Evolutionary conservation across 1,139 yeast species (phyloP), one percentile per base, ranked within the genome.

Genomic region (Saccharomycopsis phalli): DNA sequence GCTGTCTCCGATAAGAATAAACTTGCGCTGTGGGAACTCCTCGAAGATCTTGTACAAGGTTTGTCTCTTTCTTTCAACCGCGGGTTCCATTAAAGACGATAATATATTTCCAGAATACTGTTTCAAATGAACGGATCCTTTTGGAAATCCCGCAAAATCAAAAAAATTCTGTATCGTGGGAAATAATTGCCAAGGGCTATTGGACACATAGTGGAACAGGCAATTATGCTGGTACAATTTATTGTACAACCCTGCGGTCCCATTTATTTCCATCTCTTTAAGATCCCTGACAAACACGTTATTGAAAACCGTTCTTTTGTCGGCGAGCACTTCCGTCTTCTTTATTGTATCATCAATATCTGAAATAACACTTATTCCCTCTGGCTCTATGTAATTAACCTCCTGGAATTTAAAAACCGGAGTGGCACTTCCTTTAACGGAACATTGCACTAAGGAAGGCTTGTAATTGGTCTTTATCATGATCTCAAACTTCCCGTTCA

Each of bases 311-410:
- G 82, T 86, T 41, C 94, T 68, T 57, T 84, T 86, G 49, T 86
- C 94, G 2, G 93, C 93, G 25, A 83, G 69, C 0, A 93, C 88
- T 2, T 97, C 97, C 0, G 98, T 87, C 35, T 75, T 66, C 53
- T 93, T 82, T 30, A 91, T 76, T 0, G 99, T 93, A 55, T 93
- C 98, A 55, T 93, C 99, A 37, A 93, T 80, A 58, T 93, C 99
- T 51, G 93, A 79, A 26, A 93, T 87, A 1, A 93, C 61, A 11
- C 84, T 86, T 20, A 81, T 63, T 0, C 94, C 87, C 0, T 57
- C 52, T 7, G 61, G 55, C 1, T 64, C 61, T 4, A 74, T 63
- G 25, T 68, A 53, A 45, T 65, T 58, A 0, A 68, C 58, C 13
- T 71, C 72, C 43, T 67, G 65, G 37, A 71, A 66, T 1, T 66